Percentiles rank a stretch among this genome's conserved stretches.
Conservation (phyloP, 1,284 basidiomycete genomes). For the Rhodotorula glutinis region DNA sequence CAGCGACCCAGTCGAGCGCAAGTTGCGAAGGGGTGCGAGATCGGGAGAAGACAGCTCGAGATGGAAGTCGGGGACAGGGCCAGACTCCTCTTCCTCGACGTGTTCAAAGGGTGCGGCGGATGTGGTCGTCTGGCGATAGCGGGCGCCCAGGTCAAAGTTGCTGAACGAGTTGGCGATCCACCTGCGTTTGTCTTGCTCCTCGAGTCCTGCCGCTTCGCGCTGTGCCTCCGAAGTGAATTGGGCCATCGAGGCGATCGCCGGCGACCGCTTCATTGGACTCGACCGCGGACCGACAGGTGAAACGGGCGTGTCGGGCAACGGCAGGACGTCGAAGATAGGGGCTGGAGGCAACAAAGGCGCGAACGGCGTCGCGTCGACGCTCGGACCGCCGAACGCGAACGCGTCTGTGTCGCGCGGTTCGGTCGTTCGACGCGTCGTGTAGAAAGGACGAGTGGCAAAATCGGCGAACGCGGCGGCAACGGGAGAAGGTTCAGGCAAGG, state of each 20-base stretch:
- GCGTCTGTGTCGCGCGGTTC: too few species aligned
- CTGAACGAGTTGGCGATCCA: not conserved
- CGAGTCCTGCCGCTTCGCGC: constrained; percentile 3
- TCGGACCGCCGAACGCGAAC: not conserved
- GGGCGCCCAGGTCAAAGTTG: not conserved
- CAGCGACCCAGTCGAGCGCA: not conserved
- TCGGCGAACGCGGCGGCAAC: constrained; percentile 7
- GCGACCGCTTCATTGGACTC: constrained; percentile 25
- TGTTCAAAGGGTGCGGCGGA: not conserved
- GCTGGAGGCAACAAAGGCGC: constrained; percentile 26
- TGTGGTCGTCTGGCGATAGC: not conserved
- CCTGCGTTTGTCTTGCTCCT: constrained; percentile 4
- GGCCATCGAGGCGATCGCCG: constrained; percentile 19
- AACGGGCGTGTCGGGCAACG: constrained; percentile 4
- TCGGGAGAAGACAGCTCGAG: not conserved
- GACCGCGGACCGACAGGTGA: not conserved
- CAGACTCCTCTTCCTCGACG: not conserved
- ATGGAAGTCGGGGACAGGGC: not conserved
- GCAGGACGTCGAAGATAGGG: constrained; percentile 24
- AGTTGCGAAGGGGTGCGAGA: not conserved
- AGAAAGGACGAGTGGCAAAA: not conserved
- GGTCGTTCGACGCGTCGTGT: not conserved
- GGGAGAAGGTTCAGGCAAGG: constrained; percentile 7
- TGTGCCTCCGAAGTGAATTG: constrained; percentile 24
- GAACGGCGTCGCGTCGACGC: not conserved